Conservation (phyloP, 2,329 filamentous ascomycete genomes). For the Sarocladium brachiariae region DNA sequence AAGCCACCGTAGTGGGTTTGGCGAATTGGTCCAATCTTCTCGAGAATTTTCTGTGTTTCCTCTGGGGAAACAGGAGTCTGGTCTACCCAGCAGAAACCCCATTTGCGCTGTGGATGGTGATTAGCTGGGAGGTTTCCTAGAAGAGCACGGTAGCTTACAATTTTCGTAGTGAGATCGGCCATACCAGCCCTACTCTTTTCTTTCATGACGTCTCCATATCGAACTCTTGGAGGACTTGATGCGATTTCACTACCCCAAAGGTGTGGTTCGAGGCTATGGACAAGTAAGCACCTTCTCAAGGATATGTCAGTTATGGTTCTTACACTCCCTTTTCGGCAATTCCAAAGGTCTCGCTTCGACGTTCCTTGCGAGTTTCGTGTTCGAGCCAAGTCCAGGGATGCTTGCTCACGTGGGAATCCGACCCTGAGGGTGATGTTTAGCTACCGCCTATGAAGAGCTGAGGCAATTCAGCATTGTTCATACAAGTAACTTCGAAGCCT, state of each 20-base stretch:
- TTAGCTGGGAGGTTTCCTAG: not conserved
- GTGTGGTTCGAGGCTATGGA: conserved; percentile 20
- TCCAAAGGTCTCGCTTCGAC: conserved; percentile 20
- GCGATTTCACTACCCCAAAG: conserved; percentile 22
- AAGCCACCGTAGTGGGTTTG: conserved; percentile 81
- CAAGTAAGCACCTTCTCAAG: not conserved
- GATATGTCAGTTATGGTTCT: not conserved
- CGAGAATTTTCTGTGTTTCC: conserved; percentile 66
- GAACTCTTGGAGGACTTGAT: conserved; percentile 48
- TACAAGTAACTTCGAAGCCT: conserved; percentile 29
- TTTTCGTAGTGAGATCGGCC: conserved; percentile 2
- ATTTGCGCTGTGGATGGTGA: conserved; percentile 43
- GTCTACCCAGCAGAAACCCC: conserved; percentile 73
- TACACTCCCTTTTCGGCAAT: not conserved
- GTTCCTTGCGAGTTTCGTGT: conserved; percentile 23
- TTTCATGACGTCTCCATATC: conserved; percentile 54
- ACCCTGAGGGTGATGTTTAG: conserved; percentile 41
- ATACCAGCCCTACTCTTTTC: conserved; percentile 26
- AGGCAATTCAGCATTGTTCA: not conserved
- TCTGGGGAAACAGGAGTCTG: conserved; percentile 59
- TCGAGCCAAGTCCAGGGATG: conserved; percentile 53
- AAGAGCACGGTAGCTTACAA: not conserved
- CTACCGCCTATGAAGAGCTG: not conserved
- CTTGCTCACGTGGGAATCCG: conserved; percentile 59
- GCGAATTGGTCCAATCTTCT: conserved; percentile 79